phyloP scores from a whole-genome alignment of 1,139 yeast genomes.

The Sugiyamaella japonica region DNA sequence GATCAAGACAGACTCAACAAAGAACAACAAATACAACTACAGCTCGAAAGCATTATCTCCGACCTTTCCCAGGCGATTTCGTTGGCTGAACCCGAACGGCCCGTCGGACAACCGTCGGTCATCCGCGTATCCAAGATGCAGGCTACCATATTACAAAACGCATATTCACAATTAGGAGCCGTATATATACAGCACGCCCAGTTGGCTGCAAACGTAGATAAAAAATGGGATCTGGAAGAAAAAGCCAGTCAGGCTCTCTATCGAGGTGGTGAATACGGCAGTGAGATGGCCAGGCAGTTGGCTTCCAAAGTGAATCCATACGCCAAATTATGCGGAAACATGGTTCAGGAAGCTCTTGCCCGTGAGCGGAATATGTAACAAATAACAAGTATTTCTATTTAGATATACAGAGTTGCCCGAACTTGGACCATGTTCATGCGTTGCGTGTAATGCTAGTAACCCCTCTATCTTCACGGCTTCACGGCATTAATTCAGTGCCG shows the following conservation, averaged over 20 bases:
- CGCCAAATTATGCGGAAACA: constrained; percentile 40
- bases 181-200: constrained; percentile 28
- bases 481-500: too few relatives aligned
- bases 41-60: constrained; percentile 18
- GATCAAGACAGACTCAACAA: not conserved
- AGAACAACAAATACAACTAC: not conserved
- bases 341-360: constrained; percentile 32
- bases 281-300: constrained; percentile 32
- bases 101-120: not conserved
- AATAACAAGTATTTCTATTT: too few relatives aligned
- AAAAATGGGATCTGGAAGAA: constrained; percentile 35
- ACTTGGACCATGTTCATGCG: too few relatives aligned
- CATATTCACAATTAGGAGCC: constrained; percentile 37
- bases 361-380: constrained; percentile 18
- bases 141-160: constrained; percentile 36
- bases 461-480: too few relatives aligned
- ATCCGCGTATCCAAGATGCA: constrained; percentile 36
- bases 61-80: constrained; percentile 34
- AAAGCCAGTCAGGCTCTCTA: constrained; percentile 35
- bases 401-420: too few relatives aligned
- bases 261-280: constrained; percentile 37
- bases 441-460: too few relatives aligned
- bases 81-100: constrained; percentile 30
- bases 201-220: not conserved
- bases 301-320: constrained; percentile 38